phyloP scores from a whole-genome alignment of 495 filamentous ascomycete species.

The Talaromyces stipitatus region DNA sequence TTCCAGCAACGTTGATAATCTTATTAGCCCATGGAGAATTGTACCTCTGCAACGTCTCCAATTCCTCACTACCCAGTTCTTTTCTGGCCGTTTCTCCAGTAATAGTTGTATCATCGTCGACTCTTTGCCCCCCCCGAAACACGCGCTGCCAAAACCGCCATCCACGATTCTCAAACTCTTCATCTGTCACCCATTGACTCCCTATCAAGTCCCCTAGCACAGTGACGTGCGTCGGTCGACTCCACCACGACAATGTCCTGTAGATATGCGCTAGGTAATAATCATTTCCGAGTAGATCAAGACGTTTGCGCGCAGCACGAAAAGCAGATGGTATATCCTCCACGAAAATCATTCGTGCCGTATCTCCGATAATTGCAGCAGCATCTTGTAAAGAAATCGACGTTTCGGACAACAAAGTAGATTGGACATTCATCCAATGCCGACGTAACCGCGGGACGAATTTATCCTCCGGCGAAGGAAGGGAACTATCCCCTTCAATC shows the following conservation, averaged over 20 bases:
- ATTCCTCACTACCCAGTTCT: slow-evolving; percentile 32
- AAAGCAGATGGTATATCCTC: slow-evolving; percentile 59
- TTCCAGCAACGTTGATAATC: slow-evolving; percentile 84
- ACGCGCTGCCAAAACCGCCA: slow-evolving; percentile 76
- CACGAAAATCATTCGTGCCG: slow-evolving; percentile 39
- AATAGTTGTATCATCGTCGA: slow-evolving; percentile 43
- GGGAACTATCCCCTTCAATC: slow-evolving; percentile 84
- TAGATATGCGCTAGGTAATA: slow-evolving; percentile 92
- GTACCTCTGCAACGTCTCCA: slow-evolving; percentile 42
- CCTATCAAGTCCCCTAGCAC: slow-evolving; percentile 89
- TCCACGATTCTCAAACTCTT: slow-evolving; percentile 68
- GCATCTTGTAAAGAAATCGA: slow-evolving; percentile 12
- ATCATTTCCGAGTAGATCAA: slow-evolving; percentile 91
- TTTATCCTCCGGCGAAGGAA: slow-evolving; percentile 53
- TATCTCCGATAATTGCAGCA: slow-evolving; percentile 25
- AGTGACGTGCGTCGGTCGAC: slow-evolving; percentile 74
- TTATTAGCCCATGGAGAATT: slow-evolving; percentile 59
- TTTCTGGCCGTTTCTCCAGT: slow-evolving; percentile 14
- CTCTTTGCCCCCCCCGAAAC: slow-evolving; percentile 58
- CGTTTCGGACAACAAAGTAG: slow-evolving; percentile 16
- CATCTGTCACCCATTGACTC: slow-evolving; percentile 90
- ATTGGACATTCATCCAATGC: slow-evolving; percentile 43
- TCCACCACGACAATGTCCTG: slow-evolving; percentile 74
- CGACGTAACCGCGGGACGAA: slow-evolving; percentile 49
- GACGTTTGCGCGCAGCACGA: slow-evolving; percentile 59